Conservation (phyloP, 805 yeast species). For the Suhomyces sp. region DNA sequence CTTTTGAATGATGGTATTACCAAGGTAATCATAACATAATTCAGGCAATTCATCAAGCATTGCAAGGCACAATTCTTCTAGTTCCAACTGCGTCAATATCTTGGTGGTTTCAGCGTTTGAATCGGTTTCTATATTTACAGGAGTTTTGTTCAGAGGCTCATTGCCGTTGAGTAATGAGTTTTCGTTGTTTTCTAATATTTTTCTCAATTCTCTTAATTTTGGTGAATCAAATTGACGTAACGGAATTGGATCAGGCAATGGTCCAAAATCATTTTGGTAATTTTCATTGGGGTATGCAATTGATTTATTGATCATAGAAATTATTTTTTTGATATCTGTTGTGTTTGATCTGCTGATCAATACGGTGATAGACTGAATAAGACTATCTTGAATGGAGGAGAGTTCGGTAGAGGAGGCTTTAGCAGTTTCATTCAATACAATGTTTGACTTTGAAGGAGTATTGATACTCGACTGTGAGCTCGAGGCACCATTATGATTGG, state of each 20-base stretch:
- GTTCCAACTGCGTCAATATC: conserved; percentile 49
- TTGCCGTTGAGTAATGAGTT: conserved; percentile 7
- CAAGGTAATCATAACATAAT: conserved; percentile 86
- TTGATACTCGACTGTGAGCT: background rate
- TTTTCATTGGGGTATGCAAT: conserved; percentile 41
- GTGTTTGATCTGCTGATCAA: conserved; percentile 15
- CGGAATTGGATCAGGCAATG: conserved; percentile 70
- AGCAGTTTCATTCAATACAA: conserved; percentile 6
- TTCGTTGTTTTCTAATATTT: conserved; percentile 43
- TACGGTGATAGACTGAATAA: conserved; percentile 16
- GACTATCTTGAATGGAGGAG: conserved; percentile 18
- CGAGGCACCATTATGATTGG: background rate
- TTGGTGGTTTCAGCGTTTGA: conserved; percentile 11
- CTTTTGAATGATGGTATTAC: conserved; percentile 94
- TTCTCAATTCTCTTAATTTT: conserved; percentile 80
- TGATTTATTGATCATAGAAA: conserved; percentile 42
- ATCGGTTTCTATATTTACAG: conserved; percentile 3
- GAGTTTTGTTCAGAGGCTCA: background rate
- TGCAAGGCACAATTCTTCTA: conserved; percentile 77
- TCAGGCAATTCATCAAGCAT: conserved; percentile 90
- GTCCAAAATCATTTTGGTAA: conserved; percentile 58
- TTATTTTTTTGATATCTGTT: conserved; percentile 37
- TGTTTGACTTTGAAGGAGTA: conserved; percentile 1
- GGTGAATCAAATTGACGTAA: conserved; percentile 83
- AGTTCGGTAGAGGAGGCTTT: conserved; percentile 21